A percentile compares a stretch with the other conserved stretches of the same genome.
phyloP scores from a whole-genome alignment of 2,329 filamentous ascomycete species.

The Penicillium decumbens region DNA sequence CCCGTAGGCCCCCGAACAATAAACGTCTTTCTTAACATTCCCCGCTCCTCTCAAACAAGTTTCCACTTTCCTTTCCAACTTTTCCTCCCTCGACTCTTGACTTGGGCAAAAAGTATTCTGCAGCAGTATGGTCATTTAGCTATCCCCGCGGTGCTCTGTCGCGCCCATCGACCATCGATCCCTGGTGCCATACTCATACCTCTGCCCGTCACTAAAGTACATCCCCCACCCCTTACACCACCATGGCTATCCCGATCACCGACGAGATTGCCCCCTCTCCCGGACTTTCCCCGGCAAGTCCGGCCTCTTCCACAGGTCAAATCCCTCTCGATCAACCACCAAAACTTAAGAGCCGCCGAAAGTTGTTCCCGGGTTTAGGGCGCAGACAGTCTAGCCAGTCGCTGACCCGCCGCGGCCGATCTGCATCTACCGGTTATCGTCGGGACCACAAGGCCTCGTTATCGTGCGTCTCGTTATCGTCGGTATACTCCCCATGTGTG shows the following conservation, averaged over 20 bases:
- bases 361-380: slow-evolving; percentile 68
- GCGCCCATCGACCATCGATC: background rate
- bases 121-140: slow-evolving; percentile 7
- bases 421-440: slow-evolving; percentile 61
- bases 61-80: background rate
- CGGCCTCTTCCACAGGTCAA: slow-evolving; percentile 32
- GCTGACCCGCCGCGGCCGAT: slow-evolving; percentile 59
- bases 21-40: background rate
- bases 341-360: slow-evolving; percentile 65
- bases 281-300: slow-evolving; percentile 33
- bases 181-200: background rate
- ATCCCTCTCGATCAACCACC: slow-evolving; percentile 42
- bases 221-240: background rate
- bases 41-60: background rate
- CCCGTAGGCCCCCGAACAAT: slow-evolving; percentile 13
- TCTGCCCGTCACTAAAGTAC: background rate
- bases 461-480: slow-evolving; percentile 60
- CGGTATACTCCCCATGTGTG: slow-evolving; percentile 51
- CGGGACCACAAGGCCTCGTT: slow-evolving; percentile 59
- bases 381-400: slow-evolving; percentile 78
- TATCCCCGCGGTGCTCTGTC: background rate
- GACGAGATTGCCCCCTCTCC: slow-evolving; percentile 32
- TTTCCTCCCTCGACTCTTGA: background rate
- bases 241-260: slow-evolving; percentile 30
- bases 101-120: background rate